Evolutionary conservation across 2,329 filamentous ascomycete genomes (phyloP).

Genomic region (Verticillium albo-atrum): DNA sequence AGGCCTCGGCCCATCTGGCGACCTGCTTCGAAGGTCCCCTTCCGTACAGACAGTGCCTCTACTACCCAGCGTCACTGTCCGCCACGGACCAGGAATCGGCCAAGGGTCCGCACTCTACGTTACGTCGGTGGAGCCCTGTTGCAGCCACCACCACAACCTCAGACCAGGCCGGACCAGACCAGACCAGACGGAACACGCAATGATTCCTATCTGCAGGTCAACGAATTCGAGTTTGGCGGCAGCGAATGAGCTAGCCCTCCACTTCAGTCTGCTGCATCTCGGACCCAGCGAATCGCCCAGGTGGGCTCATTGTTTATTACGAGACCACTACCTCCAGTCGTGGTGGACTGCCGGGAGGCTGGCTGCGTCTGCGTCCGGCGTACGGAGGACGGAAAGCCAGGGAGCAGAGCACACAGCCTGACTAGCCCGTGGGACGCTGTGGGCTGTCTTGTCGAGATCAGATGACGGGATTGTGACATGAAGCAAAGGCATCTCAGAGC

Average conservation of each 20-base stretch:
- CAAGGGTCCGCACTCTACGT: conserved; percentile 6
- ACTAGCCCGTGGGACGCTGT: not conserved
- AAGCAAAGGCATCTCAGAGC: not conserved
- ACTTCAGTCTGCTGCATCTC: not conserved
- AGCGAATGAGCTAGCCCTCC: not conserved
- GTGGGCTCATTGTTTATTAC: conserved; percentile 3
- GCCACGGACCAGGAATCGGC: not conserved
- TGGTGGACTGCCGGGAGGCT: not conserved
- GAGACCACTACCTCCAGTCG: not conserved
- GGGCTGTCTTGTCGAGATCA: not conserved
- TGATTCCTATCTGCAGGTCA: conserved; percentile 11
- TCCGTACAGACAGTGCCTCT: conserved; percentile 5
- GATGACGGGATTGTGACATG: not conserved
- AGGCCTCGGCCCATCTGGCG: not conserved
- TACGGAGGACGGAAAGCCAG: not conserved
- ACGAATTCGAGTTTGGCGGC: conserved; percentile 10
- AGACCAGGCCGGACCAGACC: not conserved
- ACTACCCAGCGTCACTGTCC: not conserved
- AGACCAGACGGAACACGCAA: conserved; percentile 5
- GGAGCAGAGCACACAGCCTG: not conserved
- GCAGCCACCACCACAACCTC: conserved; percentile 1
- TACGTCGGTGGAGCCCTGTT: conserved; percentile 12
- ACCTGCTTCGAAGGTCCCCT: not conserved
- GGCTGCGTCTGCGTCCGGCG: not conserved
- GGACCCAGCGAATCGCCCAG: conserved; percentile 9